Base-by-base conservation (phyloP, 305 asterid genomes). In the Ruellia speciosa region DNA sequence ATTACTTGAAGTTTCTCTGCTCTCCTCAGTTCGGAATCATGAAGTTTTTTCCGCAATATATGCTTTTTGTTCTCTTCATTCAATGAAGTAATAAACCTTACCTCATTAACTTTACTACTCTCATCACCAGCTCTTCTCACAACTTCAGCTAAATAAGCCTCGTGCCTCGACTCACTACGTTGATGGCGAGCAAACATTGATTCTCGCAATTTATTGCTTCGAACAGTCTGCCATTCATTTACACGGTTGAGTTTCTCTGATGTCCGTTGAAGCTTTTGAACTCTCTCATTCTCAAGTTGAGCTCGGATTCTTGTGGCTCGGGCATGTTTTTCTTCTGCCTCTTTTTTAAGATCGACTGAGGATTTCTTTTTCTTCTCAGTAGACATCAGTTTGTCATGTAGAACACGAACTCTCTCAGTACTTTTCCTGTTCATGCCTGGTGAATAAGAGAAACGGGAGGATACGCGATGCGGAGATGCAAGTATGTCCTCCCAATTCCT, bases 111-210 rank as follows among this genome's bases (percentile, higher is more conserved):
- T 77, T 93, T 93, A 69, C 94, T 86, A 75, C 89, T 93, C 79
- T 93, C 99, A 54, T 93, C 99, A 39, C 95, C 94, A 49, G 99
- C 99, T 72, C 97, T 80, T 77, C 95, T 84, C 73, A 85, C 99
- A 79, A 93, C 97, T 76, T 83, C 79, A 46, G 99, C 99, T 65
- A 93, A 75, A 75, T 72, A 72, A 64, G 97, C 99, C 80, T 93
- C 99, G 62, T 88, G 99, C 72, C 99, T 79, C 49, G 94, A 78
- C 76, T 93, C 99, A 63, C 95, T 70, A 24, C 86, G 89, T 67
- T 81, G 94, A 69, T 86, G 99, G 64, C 97, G 96, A 65, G 94
- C 96, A 73, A 81, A 71, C 90, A 93, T 82, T n/a, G 81, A 88
- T 66, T 93, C 99, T 45, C 97, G 79, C 79, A 93, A 62, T 71